These are phyloP conservation scores for Pseudotulostoma volvatum DNA, from an alignment of 495 filamentous ascomycete genomes.

Conservation along the genomic window DNA sequence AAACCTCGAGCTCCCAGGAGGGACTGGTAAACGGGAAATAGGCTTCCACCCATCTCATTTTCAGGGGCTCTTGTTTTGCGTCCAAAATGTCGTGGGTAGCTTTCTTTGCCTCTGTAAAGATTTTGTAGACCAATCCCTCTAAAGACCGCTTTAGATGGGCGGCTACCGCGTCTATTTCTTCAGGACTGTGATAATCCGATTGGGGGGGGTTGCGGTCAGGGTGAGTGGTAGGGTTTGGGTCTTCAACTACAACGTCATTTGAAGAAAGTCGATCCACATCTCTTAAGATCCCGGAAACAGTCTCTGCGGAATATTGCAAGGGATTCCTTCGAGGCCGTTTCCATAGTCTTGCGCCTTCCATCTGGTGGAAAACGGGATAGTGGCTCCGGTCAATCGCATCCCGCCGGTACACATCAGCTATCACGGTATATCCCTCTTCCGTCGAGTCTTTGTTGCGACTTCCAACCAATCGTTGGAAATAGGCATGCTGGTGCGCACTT, in stretches of 20 bases:
- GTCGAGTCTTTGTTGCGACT: slow-evolving; percentile 34
- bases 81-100: slow-evolving; percentile 39
- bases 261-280: slow-evolving; percentile 51
- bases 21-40: slow-evolving; percentile 93
- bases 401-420: slow-evolving; percentile 89
- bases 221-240: slow-evolving; percentile 68
- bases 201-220: slow-evolving; percentile 74
- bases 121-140: slow-evolving; percentile 73
- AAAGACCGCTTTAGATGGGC: slow-evolving; percentile 80
- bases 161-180: slow-evolving; percentile 68
- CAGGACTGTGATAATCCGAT: slow-evolving; percentile 43
- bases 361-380: slow-evolving; percentile 96
- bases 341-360: slow-evolving; percentile 91
- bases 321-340: slow-evolving; percentile 52
- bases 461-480: slow-evolving; percentile 44
- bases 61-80: slow-evolving; percentile 46
- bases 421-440: slow-evolving; percentile 70
- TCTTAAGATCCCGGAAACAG: slow-evolving; percentile 34
- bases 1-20: slow-evolving; percentile 90
- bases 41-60: slow-evolving; percentile 85
- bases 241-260: slow-evolving; percentile 61
- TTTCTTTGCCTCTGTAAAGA: slow-evolving; percentile 64
- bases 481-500: slow-evolving; percentile 77
- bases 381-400: slow-evolving; percentile 91
- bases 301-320: slow-evolving; percentile 23